phyloP scores from a whole-genome alignment of 75 land plant genomes.

The Picea sitchensis region DNA sequence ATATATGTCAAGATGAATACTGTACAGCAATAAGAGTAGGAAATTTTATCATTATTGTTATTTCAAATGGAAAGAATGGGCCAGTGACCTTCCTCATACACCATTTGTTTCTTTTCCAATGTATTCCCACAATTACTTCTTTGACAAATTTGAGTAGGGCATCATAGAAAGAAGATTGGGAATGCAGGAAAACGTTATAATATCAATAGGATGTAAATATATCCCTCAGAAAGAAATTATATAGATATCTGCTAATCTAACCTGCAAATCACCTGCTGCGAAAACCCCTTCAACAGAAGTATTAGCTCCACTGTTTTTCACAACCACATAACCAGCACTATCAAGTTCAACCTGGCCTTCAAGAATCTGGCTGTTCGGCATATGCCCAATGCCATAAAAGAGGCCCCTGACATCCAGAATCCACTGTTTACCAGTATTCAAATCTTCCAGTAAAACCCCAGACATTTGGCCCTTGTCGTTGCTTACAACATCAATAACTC shows the following conservation, averaged over 20 bases:
- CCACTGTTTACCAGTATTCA: slow-evolving; percentile 57
- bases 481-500: slow-evolving; percentile 77
- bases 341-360: slow-evolving; percentile 91
- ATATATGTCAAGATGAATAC: neutral
- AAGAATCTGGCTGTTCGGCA: slow-evolving; percentile 89
- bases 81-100: neutral
- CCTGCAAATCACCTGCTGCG: slow-evolving; percentile 99
- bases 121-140: neutral
- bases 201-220: neutral
- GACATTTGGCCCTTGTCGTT: slow-evolving; percentile 90
- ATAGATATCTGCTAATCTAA: slow-evolving; percentile 15
- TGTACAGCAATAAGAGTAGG: neutral
- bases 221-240: neutral
- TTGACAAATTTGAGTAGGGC: neutral
- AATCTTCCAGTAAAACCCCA: slow-evolving; percentile 50
- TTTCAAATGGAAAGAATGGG: neutral
- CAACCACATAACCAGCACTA: slow-evolving; percentile 75
- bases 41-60: neutral
- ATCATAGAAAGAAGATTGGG: neutral
- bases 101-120: neutral
- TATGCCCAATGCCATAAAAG: slow-evolving; percentile 95
- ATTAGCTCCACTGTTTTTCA: slow-evolving; percentile 62
- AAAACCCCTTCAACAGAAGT: slow-evolving; percentile 93
- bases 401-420: slow-evolving; percentile 76
- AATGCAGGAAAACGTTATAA: neutral